phyloP scores from a whole-genome alignment of 495 filamentous ascomycete genomes.

The Ramalina intermedia region DNA sequence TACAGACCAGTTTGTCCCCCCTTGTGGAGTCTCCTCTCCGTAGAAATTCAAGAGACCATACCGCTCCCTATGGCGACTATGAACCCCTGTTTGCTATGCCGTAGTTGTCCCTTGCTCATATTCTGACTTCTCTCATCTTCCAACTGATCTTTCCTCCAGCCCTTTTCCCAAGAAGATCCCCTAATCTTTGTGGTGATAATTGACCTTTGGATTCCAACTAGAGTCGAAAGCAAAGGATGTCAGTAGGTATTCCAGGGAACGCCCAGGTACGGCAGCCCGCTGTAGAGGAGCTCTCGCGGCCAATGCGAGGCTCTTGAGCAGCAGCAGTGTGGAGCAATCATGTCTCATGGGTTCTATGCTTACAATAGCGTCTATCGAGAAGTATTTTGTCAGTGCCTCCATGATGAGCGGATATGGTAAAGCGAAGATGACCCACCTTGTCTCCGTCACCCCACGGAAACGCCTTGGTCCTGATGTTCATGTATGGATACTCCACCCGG shows the following conservation, averaged over 20 bases:
- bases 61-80: no score
- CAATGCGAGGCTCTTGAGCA: background rate
- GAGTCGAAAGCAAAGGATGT: constrained; percentile 3
- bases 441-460: constrained; percentile 87
- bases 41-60: background rate
- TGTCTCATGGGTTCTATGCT: constrained; percentile 21
- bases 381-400: background rate
- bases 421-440: constrained; percentile 45
- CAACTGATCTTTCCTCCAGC: no score
- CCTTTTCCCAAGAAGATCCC: no score
- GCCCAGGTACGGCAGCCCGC: no score
- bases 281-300: background rate
- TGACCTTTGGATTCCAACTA: constrained; percentile 89
- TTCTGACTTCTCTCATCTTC: no score
- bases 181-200: constrained; percentile 82
- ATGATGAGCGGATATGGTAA: background rate
- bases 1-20: background rate
- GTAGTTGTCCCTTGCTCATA: no score
- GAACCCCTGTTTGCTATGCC: no score
- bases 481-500: constrained; percentile 76
- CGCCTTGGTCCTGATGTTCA: constrained; percentile 86
- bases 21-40: no score
- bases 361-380: constrained; percentile 47
- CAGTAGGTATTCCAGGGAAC: background rate
- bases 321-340: background rate